Evolutionary conservation across 2,329 filamentous ascomycete genomes (phyloP).

Genomic region (Colletotrichum sp.): DNA sequence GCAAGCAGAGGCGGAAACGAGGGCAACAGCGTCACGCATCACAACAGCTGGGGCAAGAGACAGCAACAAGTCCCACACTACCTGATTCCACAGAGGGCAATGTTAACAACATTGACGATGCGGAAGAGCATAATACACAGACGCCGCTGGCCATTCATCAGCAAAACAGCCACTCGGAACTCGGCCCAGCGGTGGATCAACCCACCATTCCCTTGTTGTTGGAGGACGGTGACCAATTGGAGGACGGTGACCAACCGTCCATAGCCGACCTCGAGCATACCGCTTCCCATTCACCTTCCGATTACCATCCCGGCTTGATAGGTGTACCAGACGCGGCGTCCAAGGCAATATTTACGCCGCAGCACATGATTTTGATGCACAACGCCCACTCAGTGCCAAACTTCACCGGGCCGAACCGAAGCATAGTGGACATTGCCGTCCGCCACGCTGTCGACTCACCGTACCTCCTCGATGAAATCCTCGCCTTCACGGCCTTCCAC

Average conservation of each 20-base stretch:
- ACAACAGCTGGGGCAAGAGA: background rate
- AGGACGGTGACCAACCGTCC: background rate
- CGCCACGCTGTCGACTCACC: background rate
- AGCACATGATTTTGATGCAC: background rate
- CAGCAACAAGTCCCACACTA: background rate
- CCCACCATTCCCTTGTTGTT: background rate
- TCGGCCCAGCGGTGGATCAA: background rate
- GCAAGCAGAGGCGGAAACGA: background rate
- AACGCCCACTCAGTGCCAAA: background rate
- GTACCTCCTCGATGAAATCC: background rate
- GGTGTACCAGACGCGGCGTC: background rate
- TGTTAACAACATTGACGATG: background rate
- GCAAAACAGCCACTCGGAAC: background rate
- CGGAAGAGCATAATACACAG: background rate
- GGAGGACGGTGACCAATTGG: background rate
- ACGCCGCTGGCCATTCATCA: background rate
- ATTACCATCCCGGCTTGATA: background rate
- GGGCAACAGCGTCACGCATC: background rate
- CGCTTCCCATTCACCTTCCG: background rate
- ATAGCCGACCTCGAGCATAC: background rate
- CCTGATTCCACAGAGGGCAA: background rate
- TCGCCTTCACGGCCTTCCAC: background rate
- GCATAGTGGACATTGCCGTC: background rate
- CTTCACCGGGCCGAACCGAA: background rate
- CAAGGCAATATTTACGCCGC: background rate